Conservation (phyloP, 306 rosid species). For the Crataegus laevigata region DNA sequence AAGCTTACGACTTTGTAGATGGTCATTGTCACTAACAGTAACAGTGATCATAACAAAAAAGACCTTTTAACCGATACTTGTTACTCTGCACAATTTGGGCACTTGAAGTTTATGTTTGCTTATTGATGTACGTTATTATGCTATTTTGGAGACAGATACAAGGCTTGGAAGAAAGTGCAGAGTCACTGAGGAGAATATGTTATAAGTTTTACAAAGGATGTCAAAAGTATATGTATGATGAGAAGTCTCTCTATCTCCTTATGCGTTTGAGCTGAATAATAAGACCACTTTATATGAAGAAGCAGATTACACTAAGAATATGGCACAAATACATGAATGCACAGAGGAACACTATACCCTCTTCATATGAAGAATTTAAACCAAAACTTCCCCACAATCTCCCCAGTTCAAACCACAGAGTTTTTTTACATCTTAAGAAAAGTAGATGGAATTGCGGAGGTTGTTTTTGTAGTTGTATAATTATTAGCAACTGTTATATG, state of each 20-base stretch:
- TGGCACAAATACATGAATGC: not conserved
- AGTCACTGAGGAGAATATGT: slow-evolving; percentile 83
- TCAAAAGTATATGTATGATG: slow-evolving; percentile 75
- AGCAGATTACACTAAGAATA: too few relatives aligned
- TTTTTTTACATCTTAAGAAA: not conserved
- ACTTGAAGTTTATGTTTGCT: not conserved
- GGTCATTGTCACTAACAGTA: not conserved
- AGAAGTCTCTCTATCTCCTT: not conserved
- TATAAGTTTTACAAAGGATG: slow-evolving; percentile 87
- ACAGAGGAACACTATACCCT: not conserved
- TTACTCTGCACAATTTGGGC: not conserved
- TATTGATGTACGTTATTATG: not conserved
- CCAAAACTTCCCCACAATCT: not conserved
- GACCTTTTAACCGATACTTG: not conserved
- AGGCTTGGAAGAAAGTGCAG: slow-evolving; percentile 91
- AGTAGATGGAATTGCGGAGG: not conserved
- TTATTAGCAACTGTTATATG: not conserved
- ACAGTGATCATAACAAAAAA: not conserved
- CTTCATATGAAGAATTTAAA: not conserved
- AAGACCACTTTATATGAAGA: not conserved
- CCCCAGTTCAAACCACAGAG: not conserved
- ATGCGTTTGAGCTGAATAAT: not conserved
- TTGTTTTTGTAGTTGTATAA: not conserved
- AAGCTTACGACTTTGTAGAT: not conserved
- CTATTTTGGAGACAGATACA: slow-evolving; percentile 62